Conservation (phyloP, 2,329 filamentous ascomycete species). For the Trichoderma asperellum region DNA sequence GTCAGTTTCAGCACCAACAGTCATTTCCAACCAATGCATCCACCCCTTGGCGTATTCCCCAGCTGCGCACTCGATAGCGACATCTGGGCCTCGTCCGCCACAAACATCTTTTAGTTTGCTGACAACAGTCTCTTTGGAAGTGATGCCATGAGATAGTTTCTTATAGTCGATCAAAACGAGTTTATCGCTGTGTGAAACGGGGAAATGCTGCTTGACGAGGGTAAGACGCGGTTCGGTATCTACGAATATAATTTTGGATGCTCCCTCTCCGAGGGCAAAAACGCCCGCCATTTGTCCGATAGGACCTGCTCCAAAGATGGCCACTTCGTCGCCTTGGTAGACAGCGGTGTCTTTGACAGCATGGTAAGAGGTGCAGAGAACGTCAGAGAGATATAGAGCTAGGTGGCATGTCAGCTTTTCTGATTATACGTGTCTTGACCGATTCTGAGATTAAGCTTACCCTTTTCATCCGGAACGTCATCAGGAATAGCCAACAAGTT, state of each 20-base stretch:
- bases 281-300: conserved; percentile 83
- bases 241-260: conserved; percentile 75
- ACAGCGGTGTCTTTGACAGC: conserved; percentile 82
- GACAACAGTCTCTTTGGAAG: conserved; percentile 65
- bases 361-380: conserved; percentile 79
- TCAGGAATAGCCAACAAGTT: conserved; percentile 81
- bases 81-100: conserved; percentile 73
- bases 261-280: conserved; percentile 75
- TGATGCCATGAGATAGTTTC: conserved; percentile 60
- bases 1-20: conserved; percentile 76
- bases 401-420: not conserved
- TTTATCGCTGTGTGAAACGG: conserved; percentile 52
- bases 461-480: conserved; percentile 82
- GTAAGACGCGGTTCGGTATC: conserved; percentile 67
- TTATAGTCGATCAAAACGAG: conserved; percentile 72
- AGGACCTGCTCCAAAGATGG: conserved; percentile 83
- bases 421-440: not conserved
- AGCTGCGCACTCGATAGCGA: conserved; percentile 68
- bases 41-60: conserved; percentile 66
- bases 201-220: conserved; percentile 66
- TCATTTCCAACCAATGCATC: conserved; percentile 61
- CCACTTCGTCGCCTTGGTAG: conserved; percentile 75
- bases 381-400: conserved; percentile 77
- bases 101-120: conserved; percentile 74
- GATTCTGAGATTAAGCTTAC: conserved; percentile 29